phyloP scores from a whole-genome alignment of 192 early-diverging fungal genomes.

The Backusella liffmaniae region DNA sequence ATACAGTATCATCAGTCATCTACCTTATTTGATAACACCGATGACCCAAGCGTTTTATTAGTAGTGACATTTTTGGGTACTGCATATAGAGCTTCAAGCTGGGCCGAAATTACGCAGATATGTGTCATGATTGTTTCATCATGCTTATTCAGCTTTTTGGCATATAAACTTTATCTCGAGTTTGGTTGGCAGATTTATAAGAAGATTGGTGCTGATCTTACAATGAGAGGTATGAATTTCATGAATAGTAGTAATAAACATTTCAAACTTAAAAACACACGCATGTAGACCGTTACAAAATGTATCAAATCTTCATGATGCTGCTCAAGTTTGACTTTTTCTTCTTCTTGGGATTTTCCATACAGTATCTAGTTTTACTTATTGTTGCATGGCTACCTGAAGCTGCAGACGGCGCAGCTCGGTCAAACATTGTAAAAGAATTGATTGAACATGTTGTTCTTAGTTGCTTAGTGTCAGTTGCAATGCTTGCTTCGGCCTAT shows the following conservation, averaged over 20 bases:
- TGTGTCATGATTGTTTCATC: slow-evolving; percentile 53
- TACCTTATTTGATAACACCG: slow-evolving; percentile 24
- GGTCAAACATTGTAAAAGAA: slow-evolving; percentile 18
- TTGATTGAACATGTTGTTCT: slow-evolving; percentile 46
- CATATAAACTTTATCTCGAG: slow-evolving; percentile 72
- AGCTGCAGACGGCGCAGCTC: slow-evolving; percentile 1
- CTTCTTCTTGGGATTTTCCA: slow-evolving; percentile 76
- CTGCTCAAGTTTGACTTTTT: slow-evolving; percentile 80
- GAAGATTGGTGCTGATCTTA: slow-evolving; percentile 77
- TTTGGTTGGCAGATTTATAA: slow-evolving; percentile 86
- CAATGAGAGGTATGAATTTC: slow-evolving; percentile 55
- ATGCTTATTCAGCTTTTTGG: slow-evolving; percentile 45
- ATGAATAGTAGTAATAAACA: neutral
- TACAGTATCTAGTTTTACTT: slow-evolving; percentile 68
- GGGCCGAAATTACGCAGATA: slow-evolving; percentile 59
- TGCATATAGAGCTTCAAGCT: slow-evolving; percentile 25
- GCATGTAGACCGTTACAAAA: slow-evolving; percentile 62
- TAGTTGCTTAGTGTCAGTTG: slow-evolving; percentile 44
- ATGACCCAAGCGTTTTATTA: neutral
- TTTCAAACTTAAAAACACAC: neutral
- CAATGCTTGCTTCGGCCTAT: slow-evolving; percentile 49
- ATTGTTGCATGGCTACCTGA: slow-evolving; percentile 42
- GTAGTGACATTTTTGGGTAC: slow-evolving; percentile 16
- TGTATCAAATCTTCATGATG: slow-evolving; percentile 79
- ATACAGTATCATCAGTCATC: slow-evolving; percentile 62